A percentile compares a stretch with the other conserved stretches of the same genome.
Conservation (phyloP, 768 basidiomycete species). For the Lactifluus subvellereus region DNA sequence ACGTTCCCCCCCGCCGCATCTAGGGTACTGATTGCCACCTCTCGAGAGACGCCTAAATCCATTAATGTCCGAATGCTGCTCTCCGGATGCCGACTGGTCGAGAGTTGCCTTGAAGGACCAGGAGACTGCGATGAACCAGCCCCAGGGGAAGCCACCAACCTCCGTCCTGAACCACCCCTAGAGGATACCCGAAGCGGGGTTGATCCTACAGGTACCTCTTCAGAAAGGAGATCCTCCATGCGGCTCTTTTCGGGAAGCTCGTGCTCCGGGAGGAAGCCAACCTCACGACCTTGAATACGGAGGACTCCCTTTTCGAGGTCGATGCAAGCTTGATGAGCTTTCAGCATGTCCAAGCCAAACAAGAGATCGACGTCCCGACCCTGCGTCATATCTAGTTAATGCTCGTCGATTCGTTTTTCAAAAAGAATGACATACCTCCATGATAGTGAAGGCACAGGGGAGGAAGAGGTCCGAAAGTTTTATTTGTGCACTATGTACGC, state of each 20-base stretch:
- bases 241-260: constrained; percentile 84
- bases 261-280: constrained; percentile 88
- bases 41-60: constrained; percentile 70
- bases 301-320: constrained; percentile 87
- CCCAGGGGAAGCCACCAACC: constrained; percentile 46
- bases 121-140: constrained; percentile 27
- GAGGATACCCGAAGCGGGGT: background rate
- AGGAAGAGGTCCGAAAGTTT: constrained; percentile 80
- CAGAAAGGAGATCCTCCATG: constrained; percentile 31
- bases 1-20: constrained; percentile 80
- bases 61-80: constrained; percentile 57
- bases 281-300: constrained; percentile 87
- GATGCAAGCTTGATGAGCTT: constrained; percentile 93
- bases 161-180: constrained; percentile 49
- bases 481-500: constrained; percentile 90
- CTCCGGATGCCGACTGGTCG: constrained; percentile 45
- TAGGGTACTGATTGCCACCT: constrained; percentile 70
- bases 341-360: constrained; percentile 98
- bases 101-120: constrained; percentile 13
- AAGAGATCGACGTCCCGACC: constrained; percentile 92
- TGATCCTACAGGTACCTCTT: constrained; percentile 11
- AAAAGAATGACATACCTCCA: constrained; percentile 60
- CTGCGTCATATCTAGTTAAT: constrained; percentile 34
- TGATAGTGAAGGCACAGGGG: constrained; percentile 89
- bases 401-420: background rate